Base-by-base conservation (phyloP, 306 rosid genomes). In the Lagenaria siceraria region DNA sequence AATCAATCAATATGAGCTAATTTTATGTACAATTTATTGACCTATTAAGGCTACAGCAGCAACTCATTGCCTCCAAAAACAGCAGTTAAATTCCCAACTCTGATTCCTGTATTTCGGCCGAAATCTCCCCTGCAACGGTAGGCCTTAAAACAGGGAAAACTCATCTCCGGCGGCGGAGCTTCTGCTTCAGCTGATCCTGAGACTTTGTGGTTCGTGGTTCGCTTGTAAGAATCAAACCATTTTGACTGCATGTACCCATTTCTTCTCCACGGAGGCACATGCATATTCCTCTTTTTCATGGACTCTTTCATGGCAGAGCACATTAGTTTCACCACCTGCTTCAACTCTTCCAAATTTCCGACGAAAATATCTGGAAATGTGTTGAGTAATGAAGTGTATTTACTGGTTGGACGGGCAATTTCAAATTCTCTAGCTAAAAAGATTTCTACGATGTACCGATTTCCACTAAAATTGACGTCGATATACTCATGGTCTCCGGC, bases 261-360 rank as follows among this genome's bases (percentile, higher is more conserved):
- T 86, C 90, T 89, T 49, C 99, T 89, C 99, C 99, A 92, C 7
- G 97, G 99, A 14, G 99, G 91, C 19, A 86, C 53, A 0, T 81
- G 85, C 82, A 95, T 61, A 51, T 84, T 84, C 74, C 7, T 80
- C 62, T 22, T 74, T 58, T 87, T 90, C 96, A 95, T 83, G 1
- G 97, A 92, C 13, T 75, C 80, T 15, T 88, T 95, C 12, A 92
- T 86, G 18, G 91, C 96, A 3, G 24, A 83, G 87, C 96, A 83
- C 93, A 92, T 89, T 1, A 87, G 53, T 78, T 79, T 82, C 70
- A 83, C 92, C 35, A 92, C 81, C 63, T 55, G 68, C 80, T 92
- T 89, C 33, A 90, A 74, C 17, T 87, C 90, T 7, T 86, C 89
- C 21, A 82, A 82, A 88, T 82, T 81, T 3, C 92, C 97, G 6